Evolutionary conservation across 768 basidiomycete species (phyloP), one percentile per base, ranked within the genome.

Genomic region (Chalciporus chontae): DNA sequence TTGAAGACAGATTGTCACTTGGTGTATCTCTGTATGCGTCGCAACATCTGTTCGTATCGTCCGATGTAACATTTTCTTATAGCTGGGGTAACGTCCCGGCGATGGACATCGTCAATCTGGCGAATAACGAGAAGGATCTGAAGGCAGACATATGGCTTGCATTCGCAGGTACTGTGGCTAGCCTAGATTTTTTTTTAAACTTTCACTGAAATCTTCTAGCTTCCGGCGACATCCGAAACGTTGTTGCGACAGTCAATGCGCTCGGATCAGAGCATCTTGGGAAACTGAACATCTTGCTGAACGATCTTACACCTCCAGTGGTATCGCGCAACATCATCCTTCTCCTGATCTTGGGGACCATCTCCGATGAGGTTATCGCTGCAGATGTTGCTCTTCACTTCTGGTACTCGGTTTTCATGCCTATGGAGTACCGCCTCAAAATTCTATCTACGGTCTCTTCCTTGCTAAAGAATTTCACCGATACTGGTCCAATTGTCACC

Each of bases 141-240:
- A 29, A 48, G 18, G 43, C n/a, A 43, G 53, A 64, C 45, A n/a
- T 69, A 7, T 52, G 59, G 8, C 53, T 70, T 27, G 54, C 51
- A 1, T 63, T 68, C 9, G 56, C 53, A 17, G 64, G 65, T 67
- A 11, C 5, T 4, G 65, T 47, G 21, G 2, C 27, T 21, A 32
- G 19, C 3, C 18, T 27, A 7, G 11, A 8, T 1, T 8, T 14
- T 1, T 31, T 43, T 21, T 21, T 21, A 21, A 21, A 21, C 13
- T 47, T 36, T 1, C 14, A 21, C 23, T 40, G 40, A 43, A 15
- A 14, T 21, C 10, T 43, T 32, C 11, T 40, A 79, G 77, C 75
- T 0, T 79, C 78, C 7, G 78, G 78, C 5, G 77, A 79, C 57
- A 64, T 79, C 41, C 69, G 77, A 29, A 68, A 77, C 46, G 51